Evolutionary conservation across 805 yeast species (phyloP).

Genomic region (Lachancea thermotolerans): DNA sequence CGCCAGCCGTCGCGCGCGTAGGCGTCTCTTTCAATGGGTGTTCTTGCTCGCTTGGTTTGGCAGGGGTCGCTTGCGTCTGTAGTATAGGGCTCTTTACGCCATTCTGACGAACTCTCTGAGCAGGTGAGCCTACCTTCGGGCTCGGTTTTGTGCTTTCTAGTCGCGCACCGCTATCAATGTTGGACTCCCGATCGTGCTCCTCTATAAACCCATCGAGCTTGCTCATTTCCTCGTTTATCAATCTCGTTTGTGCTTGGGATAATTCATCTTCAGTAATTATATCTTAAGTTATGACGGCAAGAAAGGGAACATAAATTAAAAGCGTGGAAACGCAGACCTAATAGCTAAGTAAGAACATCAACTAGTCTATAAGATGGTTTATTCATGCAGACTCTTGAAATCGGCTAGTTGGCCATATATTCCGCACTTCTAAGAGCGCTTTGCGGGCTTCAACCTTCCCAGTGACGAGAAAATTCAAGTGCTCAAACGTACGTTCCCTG

Average conservation of each 20-base stretch:
- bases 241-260: background rate
- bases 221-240: constrained; percentile 14
- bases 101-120: background rate
- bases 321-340: background rate
- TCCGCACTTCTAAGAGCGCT: too few relatives aligned
- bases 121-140: background rate
- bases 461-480: too few relatives aligned
- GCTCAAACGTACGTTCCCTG: too few relatives aligned
- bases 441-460: too few relatives aligned
- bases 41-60: constrained; percentile 14
- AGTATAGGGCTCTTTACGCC: background rate
- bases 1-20: background rate
- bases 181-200: constrained; percentile 29
- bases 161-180: constrained; percentile 34
- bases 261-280: background rate
- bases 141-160: constrained; percentile 9
- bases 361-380: too few relatives aligned
- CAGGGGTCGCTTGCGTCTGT: constrained; percentile 19
- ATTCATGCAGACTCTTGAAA: too few relatives aligned
- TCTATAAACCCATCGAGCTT: constrained; percentile 35
- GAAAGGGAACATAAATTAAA: background rate
- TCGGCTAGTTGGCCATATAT: too few relatives aligned
- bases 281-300: background rate
- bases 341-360: too few relatives aligned
- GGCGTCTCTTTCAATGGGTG: constrained; percentile 9